phyloP scores from a whole-genome alignment of 2,329 filamentous ascomycete genomes.

The Xylariaceae sp. region DNA sequence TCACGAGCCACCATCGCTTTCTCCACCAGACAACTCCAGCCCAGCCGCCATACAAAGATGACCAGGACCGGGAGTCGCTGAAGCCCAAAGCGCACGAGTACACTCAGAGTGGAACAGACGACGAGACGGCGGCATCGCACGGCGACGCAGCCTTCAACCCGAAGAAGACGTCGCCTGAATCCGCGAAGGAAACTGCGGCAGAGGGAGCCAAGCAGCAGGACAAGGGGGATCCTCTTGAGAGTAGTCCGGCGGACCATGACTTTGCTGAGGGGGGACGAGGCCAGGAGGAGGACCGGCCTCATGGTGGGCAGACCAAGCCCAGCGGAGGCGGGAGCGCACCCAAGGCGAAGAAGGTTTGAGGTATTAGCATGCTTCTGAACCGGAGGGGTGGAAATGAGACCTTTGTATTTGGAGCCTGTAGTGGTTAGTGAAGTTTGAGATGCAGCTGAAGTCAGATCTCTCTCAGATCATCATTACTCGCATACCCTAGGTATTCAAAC shows the following conservation, averaged over 20 bases:
- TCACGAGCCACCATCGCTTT: conserved; percentile 10
- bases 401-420: too few species aligned
- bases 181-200: conserved; percentile 42
- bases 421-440: too few species aligned
- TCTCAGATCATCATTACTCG: too few species aligned
- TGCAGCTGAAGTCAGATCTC: too few species aligned
- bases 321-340: conserved; percentile 23
- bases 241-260: conserved; percentile 43
- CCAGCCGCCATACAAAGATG: conserved; percentile 44
- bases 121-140: conserved; percentile 52
- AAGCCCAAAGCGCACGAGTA: conserved; percentile 64
- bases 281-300: conserved; percentile 28
- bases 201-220: conserved; percentile 27
- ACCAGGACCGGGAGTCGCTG: conserved; percentile 58
- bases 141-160: conserved; percentile 66
- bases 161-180: conserved; percentile 62
- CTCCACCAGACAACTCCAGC: conserved; percentile 32
- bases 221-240: conserved; percentile 37
- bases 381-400: not conserved
- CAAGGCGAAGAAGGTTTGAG: conserved; percentile 30
- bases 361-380: conserved; percentile 24
- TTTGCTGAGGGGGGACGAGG: conserved; percentile 32
- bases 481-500: too few species aligned
- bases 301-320: conserved; percentile 32
- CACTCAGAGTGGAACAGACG: conserved; percentile 63